Evolutionary conservation across 2,329 filamentous ascomycete species (phyloP).

Genomic region (Cadophora sp.): DNA sequence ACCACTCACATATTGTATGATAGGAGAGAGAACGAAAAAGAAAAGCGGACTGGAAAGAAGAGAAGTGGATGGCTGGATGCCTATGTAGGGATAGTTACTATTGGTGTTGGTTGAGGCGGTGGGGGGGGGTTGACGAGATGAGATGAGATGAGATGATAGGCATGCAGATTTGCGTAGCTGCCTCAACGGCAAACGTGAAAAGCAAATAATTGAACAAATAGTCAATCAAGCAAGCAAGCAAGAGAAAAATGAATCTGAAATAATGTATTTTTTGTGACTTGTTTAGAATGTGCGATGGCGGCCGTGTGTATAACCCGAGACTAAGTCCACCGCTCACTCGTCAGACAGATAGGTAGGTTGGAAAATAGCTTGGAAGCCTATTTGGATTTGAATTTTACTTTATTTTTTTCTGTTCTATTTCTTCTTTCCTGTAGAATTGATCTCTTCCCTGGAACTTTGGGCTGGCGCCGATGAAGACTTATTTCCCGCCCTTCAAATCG

Average conservation of each 20-base stretch:
- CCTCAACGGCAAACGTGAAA: background rate
- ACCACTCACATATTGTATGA: constrained; percentile 4
- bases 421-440: no score
- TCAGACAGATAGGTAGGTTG: no score
- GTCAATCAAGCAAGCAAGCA: background rate
- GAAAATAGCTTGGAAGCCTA: no score
- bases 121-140: background rate
- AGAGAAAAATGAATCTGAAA: background rate
- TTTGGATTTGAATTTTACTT: no score
- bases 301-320: no score
- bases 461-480: no score
- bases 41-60: background rate
- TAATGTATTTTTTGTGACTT: background rate
- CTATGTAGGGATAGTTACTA: background rate
- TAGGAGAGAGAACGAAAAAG: background rate
- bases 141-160: background rate
- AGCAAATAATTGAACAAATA: background rate
- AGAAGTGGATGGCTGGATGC: constrained; percentile 7
- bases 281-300: background rate
- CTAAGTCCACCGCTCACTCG: no score
- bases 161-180: background rate
- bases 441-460: no score
- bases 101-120: background rate
- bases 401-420: no score
- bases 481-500: no score